Conservation (phyloP, 2,329 filamentous ascomycete species). For the Emergomyces orientalis region DNA sequence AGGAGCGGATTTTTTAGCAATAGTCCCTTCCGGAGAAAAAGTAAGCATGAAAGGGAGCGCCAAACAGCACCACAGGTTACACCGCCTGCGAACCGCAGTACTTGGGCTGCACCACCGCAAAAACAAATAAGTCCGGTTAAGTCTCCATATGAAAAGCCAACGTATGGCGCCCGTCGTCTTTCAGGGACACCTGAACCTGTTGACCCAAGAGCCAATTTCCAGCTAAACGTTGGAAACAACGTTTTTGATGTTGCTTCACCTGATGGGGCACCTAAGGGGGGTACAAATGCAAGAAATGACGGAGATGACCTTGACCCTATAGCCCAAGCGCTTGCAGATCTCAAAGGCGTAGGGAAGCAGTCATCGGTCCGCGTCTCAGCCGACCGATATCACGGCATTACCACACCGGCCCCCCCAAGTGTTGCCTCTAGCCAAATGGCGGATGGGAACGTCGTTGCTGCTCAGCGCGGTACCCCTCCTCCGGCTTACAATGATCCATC, state of each 20-base stretch:
- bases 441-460: constrained; percentile 32
- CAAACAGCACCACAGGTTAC: constrained; percentile 28
- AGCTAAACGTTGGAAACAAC: constrained; percentile 90
- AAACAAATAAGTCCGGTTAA: constrained; percentile 38
- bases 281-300: constrained; percentile 31
- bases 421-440: constrained; percentile 27
- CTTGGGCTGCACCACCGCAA: constrained; percentile 41
- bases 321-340: constrained; percentile 79
- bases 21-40: constrained; percentile 87
- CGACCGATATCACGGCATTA: constrained; percentile 87
- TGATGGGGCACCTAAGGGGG: constrained; percentile 44
- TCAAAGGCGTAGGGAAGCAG: constrained; percentile 80
- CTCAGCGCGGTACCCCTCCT: constrained; percentile 66
- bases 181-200: constrained; percentile 65
- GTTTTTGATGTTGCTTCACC: constrained; percentile 86
- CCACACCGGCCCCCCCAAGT: constrained; percentile 59
- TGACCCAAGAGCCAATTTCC: constrained; percentile 84
- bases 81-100: constrained; percentile 41
- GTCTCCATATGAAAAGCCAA: constrained; percentile 26
- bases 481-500: constrained; percentile 72
- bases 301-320: constrained; percentile 74
- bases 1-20: constrained; percentile 87
- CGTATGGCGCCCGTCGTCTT: constrained; percentile 18
- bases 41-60: constrained; percentile 61
- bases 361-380: constrained; percentile 79